phyloP scores from a whole-genome alignment of 441 rosid genomes.

The Manihot esculenta region DNA sequence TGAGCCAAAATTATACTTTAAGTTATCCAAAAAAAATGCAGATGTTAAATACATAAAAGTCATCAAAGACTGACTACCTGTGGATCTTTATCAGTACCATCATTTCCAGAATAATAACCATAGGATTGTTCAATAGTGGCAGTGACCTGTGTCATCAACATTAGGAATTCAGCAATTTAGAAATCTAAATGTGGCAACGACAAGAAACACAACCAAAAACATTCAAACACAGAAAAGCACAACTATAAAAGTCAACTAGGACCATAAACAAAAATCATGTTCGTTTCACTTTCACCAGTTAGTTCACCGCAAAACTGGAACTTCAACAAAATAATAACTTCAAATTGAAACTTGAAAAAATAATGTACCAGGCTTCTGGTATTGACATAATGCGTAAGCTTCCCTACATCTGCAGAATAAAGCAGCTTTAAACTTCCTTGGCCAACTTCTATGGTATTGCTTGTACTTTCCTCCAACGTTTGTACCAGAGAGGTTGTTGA shows the following conservation, averaged over 20 bases:
- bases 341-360: constrained; percentile 14
- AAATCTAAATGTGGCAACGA: not conserved
- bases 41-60: not conserved
- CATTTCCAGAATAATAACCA: constrained; percentile 69
- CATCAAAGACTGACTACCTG: constrained; percentile 50
- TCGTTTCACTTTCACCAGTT: constrained; percentile 2
- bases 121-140: constrained; percentile 60
- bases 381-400: constrained; percentile 48
- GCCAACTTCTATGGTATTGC: constrained; percentile 57
- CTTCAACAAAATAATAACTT: constrained; percentile 7
- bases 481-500: constrained; percentile 49
- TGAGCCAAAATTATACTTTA: constrained; percentile 4
- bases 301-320: not conserved
- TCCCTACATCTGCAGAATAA: constrained; percentile 46
- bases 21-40: constrained; percentile 10
- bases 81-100: constrained; percentile 70
- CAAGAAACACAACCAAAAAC: not conserved
- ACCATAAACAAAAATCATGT: not conserved
- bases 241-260: not conserved
- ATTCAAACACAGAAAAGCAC: not conserved
- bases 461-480: constrained; percentile 35
- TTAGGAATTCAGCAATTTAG: constrained; percentile 13
- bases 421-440: constrained; percentile 68
- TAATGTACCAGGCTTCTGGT: constrained; percentile 56
- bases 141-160: constrained; percentile 46